Conservation (phyloP, 2,329 filamentous ascomycete genomes). For the Diplodia intermedia region DNA sequence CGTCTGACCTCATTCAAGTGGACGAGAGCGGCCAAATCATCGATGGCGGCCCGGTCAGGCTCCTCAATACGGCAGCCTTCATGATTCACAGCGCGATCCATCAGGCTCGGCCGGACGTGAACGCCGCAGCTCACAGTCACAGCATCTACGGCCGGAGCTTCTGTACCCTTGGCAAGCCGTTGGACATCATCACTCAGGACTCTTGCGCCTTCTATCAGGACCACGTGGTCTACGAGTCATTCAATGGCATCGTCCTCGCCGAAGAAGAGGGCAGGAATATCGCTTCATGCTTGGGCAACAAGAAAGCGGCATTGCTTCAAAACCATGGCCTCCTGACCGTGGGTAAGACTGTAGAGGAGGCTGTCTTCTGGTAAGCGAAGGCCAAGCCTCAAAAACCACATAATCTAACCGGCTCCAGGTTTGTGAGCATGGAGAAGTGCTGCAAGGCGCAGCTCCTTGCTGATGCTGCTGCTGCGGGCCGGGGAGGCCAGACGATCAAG, state of each 20-base stretch:
- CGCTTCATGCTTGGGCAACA: constrained; percentile 55
- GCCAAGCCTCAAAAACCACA: background rate
- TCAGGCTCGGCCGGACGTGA: constrained; percentile 64
- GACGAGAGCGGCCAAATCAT: constrained; percentile 67
- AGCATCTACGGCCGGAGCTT: constrained; percentile 67
- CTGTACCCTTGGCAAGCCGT: constrained; percentile 64
- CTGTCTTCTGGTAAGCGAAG: constrained; percentile 55
- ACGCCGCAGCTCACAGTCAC: constrained; percentile 66
- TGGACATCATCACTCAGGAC: constrained; percentile 67
- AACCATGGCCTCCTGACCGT: constrained; percentile 63
- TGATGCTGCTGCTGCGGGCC: constrained; percentile 64
- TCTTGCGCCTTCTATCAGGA: constrained; percentile 63
- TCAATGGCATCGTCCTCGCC: constrained; percentile 61
- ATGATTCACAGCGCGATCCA: constrained; percentile 68
- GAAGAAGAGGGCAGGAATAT: constrained; percentile 62
- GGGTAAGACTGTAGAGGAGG: constrained; percentile 58
- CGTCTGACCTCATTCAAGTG: constrained; percentile 72
- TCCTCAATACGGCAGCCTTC: constrained; percentile 58
- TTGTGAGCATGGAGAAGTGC: constrained; percentile 61
- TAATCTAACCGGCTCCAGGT: constrained; percentile 37
- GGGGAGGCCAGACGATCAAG: constrained; percentile 69
- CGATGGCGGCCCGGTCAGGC: constrained; percentile 60
- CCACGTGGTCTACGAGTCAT: constrained; percentile 59
- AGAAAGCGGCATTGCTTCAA: constrained; percentile 61
- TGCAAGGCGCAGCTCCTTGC: constrained; percentile 61